Percentiles rank a stretch among this genome's conserved stretches.
phyloP scores from a whole-genome alignment of 2,329 filamentous ascomycete species.

The Cladosporium oxysporum region DNA sequence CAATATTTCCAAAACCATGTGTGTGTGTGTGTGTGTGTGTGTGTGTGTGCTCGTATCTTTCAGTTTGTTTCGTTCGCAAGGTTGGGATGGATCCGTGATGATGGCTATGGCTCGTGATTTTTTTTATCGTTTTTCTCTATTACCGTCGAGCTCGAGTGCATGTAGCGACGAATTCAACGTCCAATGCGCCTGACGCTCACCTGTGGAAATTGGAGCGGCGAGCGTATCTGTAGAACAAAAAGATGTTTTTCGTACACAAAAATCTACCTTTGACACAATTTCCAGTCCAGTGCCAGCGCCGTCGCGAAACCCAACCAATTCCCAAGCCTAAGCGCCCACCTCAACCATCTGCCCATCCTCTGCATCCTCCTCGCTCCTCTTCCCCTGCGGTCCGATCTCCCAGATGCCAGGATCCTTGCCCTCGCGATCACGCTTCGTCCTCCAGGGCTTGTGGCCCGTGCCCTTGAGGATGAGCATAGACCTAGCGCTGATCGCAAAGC shows the following conservation, averaged over 20 bases:
- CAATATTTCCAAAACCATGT: no score
- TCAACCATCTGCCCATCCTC: slow-evolving; percentile 6
- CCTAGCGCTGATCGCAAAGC: slow-evolving; percentile 76
- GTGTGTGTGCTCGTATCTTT: no score
- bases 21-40: no score
- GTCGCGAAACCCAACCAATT: no score
- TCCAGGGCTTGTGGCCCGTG: slow-evolving; percentile 36
- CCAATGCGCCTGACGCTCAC: no score
- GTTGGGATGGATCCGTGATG: no score
- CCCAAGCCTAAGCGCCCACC: neutral
- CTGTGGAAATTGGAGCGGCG: no score
- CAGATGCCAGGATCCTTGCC: slow-evolving; percentile 48
- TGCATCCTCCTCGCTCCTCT: neutral
- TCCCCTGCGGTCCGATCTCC: slow-evolving; percentile 42
- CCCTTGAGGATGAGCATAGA: slow-evolving; percentile 60
- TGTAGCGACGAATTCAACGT: no score
- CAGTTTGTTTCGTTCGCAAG: no score
- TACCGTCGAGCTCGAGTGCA: neutral
- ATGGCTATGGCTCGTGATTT: no score
- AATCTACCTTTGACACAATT: neutral
- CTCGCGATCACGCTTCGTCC: slow-evolving; percentile 44
- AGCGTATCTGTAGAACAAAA: no score
- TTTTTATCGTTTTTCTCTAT: no score
- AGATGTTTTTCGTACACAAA: neutral
- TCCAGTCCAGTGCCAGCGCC: neutral